Conservation (phyloP, 805 yeast species). For the Wickerhamomyces queroliae region DNA sequence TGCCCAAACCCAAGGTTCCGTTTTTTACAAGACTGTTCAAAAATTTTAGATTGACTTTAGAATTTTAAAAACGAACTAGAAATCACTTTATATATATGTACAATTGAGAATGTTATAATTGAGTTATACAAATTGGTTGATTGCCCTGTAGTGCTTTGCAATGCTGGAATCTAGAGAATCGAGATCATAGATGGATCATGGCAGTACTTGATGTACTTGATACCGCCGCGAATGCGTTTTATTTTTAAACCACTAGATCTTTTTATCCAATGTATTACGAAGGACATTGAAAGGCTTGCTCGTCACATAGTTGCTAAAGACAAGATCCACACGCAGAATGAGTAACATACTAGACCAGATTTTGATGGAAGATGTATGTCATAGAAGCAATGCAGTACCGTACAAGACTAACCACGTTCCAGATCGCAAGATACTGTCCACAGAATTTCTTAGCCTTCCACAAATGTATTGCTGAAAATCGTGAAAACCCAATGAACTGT, state of each 20-base stretch:
- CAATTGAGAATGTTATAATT: no score
- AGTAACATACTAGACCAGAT: slow-evolving; percentile 52
- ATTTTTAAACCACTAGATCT: no score
- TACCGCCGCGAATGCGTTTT: no score
- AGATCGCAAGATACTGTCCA: slow-evolving; percentile 71
- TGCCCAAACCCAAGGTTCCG: slow-evolving; percentile 62
- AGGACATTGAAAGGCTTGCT: no score
- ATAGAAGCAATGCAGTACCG: neutral
- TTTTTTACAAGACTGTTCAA: slow-evolving; percentile 44
- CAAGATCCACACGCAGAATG: no score
- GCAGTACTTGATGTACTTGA: no score
- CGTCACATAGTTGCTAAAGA: no score
- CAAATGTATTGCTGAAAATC: slow-evolving; percentile 59
- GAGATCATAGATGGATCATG: no score
- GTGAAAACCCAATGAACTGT: slow-evolving; percentile 47
- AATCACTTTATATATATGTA: neutral
- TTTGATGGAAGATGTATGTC: slow-evolving; percentile 62
- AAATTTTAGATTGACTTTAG: slow-evolving; percentile 20
- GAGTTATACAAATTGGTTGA: no score
- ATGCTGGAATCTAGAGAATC: no score
- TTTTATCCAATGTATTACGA: no score
- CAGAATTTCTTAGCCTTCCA: slow-evolving; percentile 67
- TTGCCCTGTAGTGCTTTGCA: no score
- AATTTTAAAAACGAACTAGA: neutral
- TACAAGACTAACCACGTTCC: neutral